Evolutionary conservation across 371 early-diverging fungal genomes (phyloP).

Genomic region (Mortierella sp.): DNA sequence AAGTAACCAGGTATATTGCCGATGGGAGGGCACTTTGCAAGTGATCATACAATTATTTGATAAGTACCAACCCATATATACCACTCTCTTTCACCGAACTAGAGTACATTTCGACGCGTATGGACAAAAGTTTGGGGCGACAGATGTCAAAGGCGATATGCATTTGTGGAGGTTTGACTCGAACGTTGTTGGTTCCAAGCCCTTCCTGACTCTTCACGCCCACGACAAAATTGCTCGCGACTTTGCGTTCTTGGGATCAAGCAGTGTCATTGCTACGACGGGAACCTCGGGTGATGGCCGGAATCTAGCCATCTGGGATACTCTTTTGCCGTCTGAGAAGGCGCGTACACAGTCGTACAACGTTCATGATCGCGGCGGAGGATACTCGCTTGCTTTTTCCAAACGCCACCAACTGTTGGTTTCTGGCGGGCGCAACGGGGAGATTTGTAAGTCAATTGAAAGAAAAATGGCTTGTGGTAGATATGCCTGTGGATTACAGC

Average conservation of each 20-base stretch:
- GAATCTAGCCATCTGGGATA: conserved; percentile 85
- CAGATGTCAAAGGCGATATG: conserved; percentile 76
- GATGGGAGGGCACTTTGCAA: background rate
- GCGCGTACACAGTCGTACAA: conserved; percentile 59
- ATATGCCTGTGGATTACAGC: background rate
- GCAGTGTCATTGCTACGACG: conserved; percentile 81
- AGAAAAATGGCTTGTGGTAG: background rate
- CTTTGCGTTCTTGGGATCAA: conserved; percentile 79
- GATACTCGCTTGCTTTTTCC: conserved; percentile 78
- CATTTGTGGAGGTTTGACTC: conserved; percentile 84
- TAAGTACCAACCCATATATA: background rate
- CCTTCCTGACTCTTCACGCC: conserved; percentile 66
- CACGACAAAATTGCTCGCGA: conserved; percentile 79
- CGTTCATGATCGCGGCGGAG: conserved; percentile 67
- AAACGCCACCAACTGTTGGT: conserved; percentile 72
- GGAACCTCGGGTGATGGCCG: conserved; percentile 71
- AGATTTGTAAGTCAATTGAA: conserved; percentile 70
- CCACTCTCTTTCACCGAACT: background rate
- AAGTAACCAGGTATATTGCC: conserved; percentile 61
- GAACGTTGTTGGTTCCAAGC: conserved; percentile 71
- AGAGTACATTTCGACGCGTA: conserved; percentile 78
- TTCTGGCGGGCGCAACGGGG: conserved; percentile 84
- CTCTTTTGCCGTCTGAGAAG: conserved; percentile 75
- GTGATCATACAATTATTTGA: background rate
- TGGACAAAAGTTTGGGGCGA: conserved; percentile 84